These are phyloP conservation scores for Eucalyptus viminalis DNA, from an alignment of 345 rosid species.

Conservation along the genomic window DNA sequence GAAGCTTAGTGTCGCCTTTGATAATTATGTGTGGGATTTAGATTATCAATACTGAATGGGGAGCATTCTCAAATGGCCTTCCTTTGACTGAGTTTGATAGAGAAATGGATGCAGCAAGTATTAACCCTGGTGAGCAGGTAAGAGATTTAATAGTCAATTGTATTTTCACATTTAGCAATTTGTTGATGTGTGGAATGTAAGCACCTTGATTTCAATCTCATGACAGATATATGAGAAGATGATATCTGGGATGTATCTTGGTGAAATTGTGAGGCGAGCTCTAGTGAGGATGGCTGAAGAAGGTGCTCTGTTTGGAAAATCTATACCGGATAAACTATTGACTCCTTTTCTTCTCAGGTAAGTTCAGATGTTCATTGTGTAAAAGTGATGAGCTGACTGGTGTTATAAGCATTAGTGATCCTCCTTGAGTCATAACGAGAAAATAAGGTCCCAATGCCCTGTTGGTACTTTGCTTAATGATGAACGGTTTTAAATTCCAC, in stretches of 20 bases:
- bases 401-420: not conserved
- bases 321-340: constrained; percentile 28
- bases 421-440: not conserved
- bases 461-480: not conserved
- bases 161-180: not conserved
- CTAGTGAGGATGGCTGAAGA: constrained; percentile 47
- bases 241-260: constrained; percentile 92
- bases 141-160: not conserved
- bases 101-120: constrained; percentile 66
- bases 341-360: constrained; percentile 47
- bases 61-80: constrained; percentile 67
- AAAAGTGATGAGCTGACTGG: not conserved
- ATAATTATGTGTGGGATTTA: constrained; percentile 6
- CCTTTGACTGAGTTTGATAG: constrained; percentile 54
- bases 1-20: not conserved
- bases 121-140: constrained; percentile 91
- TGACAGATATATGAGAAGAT: constrained; percentile 80
- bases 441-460: not conserved
- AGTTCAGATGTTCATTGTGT: not conserved
- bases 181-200: not conserved
- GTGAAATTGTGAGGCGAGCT: constrained; percentile 67
- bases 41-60: constrained; percentile 90
- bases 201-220: not conserved
- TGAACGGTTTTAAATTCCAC: not conserved
- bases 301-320: constrained; percentile 40